A percentile compares a stretch with the other conserved stretches of the same genome.
phyloP scores from a whole-genome alignment of 441 rosid genomes.

The Erodium trifolium region DNA sequence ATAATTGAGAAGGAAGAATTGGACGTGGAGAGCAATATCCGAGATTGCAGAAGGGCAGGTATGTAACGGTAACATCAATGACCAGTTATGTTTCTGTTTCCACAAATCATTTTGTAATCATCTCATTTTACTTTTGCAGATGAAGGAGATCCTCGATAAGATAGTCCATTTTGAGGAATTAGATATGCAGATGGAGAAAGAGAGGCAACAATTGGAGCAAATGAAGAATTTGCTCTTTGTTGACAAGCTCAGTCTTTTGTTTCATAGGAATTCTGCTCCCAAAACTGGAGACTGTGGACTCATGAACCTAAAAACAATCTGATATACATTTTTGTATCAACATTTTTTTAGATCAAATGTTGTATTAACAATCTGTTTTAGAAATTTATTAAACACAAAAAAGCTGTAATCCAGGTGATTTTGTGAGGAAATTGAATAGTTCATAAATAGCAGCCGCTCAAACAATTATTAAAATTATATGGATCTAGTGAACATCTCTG shows the following conservation, averaged over 20 bases:
- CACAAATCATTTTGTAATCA: conserved; percentile 11
- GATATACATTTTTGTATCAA: background rate
- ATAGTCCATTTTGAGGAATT: conserved; percentile 60
- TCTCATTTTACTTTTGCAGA: conserved; percentile 32
- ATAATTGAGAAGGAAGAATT: conserved; percentile 53
- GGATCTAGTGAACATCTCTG: background rate
- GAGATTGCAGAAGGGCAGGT: conserved; percentile 38
- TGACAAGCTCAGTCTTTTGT: conserved; percentile 63
- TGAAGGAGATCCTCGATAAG: conserved; percentile 65
- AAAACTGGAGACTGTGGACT: conserved; percentile 31
- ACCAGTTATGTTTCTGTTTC: background rate
- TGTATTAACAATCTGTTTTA: too few species aligned
- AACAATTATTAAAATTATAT: background rate
- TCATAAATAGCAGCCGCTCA: background rate
- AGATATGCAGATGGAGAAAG: conserved; percentile 79
- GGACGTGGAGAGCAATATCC: conserved; percentile 50
- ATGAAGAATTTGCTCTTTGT: conserved; percentile 62
- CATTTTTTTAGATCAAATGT: too few species aligned
- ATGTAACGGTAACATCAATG: background rate
- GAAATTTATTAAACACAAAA: background rate
- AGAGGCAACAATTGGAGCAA: conserved; percentile 63
- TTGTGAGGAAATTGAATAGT: background rate
- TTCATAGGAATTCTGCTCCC: conserved; percentile 36
- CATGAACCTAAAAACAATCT: conserved; percentile 31
- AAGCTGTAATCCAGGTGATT: background rate